Conservation (phyloP, 2,329 filamentous ascomycete genomes). For the Colletotrichum chlorophyti region DNA sequence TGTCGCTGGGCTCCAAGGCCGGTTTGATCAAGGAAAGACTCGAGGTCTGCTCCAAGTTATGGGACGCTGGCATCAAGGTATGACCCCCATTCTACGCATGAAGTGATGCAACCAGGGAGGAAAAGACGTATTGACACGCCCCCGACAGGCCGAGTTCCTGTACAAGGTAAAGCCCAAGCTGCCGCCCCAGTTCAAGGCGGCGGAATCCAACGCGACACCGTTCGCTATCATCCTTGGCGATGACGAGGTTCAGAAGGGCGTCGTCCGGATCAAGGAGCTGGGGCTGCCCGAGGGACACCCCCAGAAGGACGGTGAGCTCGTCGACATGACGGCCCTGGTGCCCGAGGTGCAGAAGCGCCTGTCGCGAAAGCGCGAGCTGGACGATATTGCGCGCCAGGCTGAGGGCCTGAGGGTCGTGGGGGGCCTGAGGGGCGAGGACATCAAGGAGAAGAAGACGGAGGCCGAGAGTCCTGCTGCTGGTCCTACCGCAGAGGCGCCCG, state of each 20-base stretch:
- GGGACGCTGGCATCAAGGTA: conserved; percentile 87
- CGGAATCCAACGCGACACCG: conserved; percentile 79
- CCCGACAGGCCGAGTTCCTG: conserved; percentile 74
- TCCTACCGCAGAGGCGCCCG: conserved; percentile 9
- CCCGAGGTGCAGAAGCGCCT: conserved; percentile 63
- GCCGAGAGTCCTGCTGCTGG: conserved; percentile 12
- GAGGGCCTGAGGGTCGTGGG: conserved; percentile 54
- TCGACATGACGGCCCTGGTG: conserved; percentile 69
- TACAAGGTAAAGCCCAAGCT: conserved; percentile 93
- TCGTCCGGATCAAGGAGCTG: conserved; percentile 85
- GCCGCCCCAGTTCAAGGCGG: conserved; percentile 88
- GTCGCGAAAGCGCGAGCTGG: conserved; percentile 50
- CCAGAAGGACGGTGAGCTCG: conserved; percentile 85
- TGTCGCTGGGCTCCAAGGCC: conserved; percentile 89
- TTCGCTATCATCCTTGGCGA: conserved; percentile 91
- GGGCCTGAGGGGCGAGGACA: conserved; percentile 51
- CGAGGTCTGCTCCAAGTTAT: conserved; percentile 76
- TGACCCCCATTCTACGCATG: conserved; percentile 28
- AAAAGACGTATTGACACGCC: background rate
- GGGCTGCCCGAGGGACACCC: conserved; percentile 81
- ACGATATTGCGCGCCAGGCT: conserved; percentile 49
- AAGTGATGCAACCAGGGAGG: background rate
- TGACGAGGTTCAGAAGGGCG: conserved; percentile 82
- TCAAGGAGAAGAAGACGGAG: conserved; percentile 32
- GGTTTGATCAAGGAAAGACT: conserved; percentile 86